Percentiles rank a stretch among this genome's conserved stretches.
These are phyloP conservation scores for Boletus sensibilis DNA, from an alignment of 768 basidiomycete species.

Conservation along the genomic window DNA sequence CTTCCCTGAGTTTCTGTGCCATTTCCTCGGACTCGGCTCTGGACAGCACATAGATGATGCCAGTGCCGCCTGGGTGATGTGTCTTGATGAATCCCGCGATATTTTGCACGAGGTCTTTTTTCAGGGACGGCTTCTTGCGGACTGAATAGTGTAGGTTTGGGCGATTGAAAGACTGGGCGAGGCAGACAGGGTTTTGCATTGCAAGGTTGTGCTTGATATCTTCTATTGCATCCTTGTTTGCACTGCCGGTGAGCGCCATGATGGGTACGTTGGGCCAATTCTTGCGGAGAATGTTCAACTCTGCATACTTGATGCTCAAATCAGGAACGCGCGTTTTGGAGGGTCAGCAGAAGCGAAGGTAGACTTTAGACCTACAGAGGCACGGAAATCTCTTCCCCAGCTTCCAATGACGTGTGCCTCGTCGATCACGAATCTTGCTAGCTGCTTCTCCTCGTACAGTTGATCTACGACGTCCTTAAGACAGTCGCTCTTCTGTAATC, in stretches of 20 bases:
- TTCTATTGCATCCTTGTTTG: conserved; percentile 69
- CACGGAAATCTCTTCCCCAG: conserved; percentile 94
- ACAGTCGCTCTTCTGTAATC: conserved; percentile 60
- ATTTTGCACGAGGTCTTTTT: conserved; percentile 48
- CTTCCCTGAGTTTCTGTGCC: conserved; percentile 62
- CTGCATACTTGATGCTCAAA: conserved; percentile 53
- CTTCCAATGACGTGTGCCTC: conserved; percentile 94
- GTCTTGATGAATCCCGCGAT: conserved; percentile 69
- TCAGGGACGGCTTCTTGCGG: conserved; percentile 45
- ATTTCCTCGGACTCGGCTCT: conserved; percentile 78
- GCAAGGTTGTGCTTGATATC: conserved; percentile 77
- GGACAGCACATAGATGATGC: conserved; percentile 83
- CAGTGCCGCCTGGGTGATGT: conserved; percentile 57
- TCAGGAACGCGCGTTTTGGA: conserved; percentile 8
- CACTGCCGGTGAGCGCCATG: conserved; percentile 96
- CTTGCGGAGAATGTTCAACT: conserved; percentile 63
- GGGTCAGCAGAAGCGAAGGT: neutral
- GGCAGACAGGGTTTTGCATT: conserved; percentile 52
- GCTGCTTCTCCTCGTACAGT: conserved; percentile 53
- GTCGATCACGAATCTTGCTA: conserved; percentile 93
- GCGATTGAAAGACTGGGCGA: conserved; percentile 89
- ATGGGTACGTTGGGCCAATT: conserved; percentile 82
- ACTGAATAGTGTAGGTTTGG: conserved; percentile 83
- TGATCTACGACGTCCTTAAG: conserved; percentile 54
- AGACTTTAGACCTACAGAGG: conserved; percentile 53